Percentiles rank a stretch among this genome's conserved stretches.
These are phyloP conservation scores for Xylaria sp. DNA, from an alignment of 2,329 filamentous ascomycete genomes.

Conservation along the genomic window DNA sequence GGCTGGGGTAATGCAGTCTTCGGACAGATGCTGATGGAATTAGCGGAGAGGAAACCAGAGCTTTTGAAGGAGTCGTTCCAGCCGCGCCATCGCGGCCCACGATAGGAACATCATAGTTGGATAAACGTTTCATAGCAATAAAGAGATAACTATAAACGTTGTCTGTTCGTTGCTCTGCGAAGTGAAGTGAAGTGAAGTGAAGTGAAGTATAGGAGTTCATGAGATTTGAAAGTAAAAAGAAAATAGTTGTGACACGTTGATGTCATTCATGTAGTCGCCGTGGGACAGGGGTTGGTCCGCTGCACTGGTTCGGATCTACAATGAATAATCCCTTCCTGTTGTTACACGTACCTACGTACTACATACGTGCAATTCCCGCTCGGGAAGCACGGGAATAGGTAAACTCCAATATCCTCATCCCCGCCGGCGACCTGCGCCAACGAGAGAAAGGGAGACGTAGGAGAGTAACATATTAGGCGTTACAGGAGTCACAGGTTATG, in stretches of 20 bases:
- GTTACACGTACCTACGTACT: not conserved
- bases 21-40: constrained; percentile 81
- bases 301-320: not conserved
- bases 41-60: constrained; percentile 75
- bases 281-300: not conserved
- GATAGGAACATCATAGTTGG: not conserved
- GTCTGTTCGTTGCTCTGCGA: not conserved
- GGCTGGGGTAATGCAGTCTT: constrained; percentile 92
- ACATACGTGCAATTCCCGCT: not conserved
- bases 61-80: constrained; percentile 54
- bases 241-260: not conserved
- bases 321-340: not conserved
- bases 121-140: constrained; percentile 2
- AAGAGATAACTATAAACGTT: not conserved
- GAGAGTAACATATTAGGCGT: not conserved
- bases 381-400: constrained; percentile 1
- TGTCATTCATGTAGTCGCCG: not conserved
- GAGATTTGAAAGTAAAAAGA: not conserved
- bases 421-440: not conserved
- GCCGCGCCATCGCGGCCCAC: constrained; percentile 35
- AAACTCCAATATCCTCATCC: not conserved
- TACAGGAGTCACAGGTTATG: too few relatives aligned
- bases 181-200: not conserved
- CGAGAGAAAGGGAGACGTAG: not conserved
- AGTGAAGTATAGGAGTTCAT: not conserved